Conservation (phyloP, 208 protist species). For the Crithidia acanthocephali region DNA sequence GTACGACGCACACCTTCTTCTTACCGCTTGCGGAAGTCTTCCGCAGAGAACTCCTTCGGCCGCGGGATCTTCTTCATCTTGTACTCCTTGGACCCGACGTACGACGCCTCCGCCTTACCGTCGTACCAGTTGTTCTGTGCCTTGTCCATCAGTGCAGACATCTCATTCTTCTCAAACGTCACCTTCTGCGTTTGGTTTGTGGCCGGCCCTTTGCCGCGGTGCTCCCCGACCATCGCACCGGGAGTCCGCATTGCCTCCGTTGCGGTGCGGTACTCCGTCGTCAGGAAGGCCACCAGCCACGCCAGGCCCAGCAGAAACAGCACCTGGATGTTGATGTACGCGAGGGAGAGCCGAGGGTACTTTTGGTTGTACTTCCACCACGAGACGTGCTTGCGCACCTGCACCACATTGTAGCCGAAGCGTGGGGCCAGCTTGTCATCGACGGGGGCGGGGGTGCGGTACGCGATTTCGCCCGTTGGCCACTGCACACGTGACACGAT, state of each 20-base stretch:
- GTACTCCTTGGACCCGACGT: constrained; percentile 90
- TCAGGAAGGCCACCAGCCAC: constrained; percentile 81
- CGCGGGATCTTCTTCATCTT: constrained; percentile 85
- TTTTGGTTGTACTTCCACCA: constrained; percentile 92
- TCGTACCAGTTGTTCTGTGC: constrained; percentile 88
- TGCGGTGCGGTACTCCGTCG: constrained; percentile 63
- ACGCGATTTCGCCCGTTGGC: constrained; percentile 86
- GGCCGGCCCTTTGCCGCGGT: constrained; percentile 70
- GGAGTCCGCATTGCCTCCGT: constrained; percentile 83
- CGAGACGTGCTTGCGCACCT: constrained; percentile 86
- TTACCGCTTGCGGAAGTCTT: constrained; percentile 83
- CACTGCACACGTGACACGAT: constrained; percentile 86
- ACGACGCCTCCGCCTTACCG: constrained; percentile 73
- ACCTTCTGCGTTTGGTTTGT: constrained; percentile 71
- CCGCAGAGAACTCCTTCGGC: constrained; percentile 81
- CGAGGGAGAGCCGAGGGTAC: constrained; percentile 78
- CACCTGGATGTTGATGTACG: constrained; percentile 87
- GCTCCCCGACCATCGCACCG: constrained; percentile 85
- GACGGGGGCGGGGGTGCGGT: constrained; percentile 68
- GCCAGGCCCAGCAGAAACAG: constrained; percentile 76
- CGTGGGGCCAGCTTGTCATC: constrained; percentile 77
- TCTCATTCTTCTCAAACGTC: constrained; percentile 66
- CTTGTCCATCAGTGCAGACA: constrained; percentile 63
- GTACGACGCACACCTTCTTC: neutral
- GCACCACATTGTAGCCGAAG: constrained; percentile 89